Conservation (phyloP, 257 asterid species). For the Mitragyna speciosa region DNA sequence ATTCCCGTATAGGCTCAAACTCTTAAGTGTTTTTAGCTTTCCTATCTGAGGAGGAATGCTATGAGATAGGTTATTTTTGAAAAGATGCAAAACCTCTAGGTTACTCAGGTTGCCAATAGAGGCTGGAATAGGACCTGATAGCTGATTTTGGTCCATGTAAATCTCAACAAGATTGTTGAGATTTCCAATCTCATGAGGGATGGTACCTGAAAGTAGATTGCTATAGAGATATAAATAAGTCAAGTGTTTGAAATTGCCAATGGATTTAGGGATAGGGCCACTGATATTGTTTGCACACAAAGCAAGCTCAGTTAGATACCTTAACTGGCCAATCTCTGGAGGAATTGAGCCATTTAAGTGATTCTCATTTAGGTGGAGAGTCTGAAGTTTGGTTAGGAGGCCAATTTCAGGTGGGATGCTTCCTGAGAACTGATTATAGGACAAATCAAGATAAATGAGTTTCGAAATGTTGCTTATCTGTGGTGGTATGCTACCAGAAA, state of each 20-base stretch:
- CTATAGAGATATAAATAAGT: neutral
- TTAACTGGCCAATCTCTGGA: constrained; percentile 9
- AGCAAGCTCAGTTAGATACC: neutral
- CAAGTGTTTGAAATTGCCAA: neutral
- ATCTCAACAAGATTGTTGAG: neutral
- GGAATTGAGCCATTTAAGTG: constrained; percentile 21
- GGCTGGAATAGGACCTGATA: neutral
- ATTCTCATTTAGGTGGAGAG: neutral
- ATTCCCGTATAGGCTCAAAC: neutral
- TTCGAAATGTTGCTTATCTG: constrained; percentile 18
- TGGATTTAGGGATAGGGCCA: neutral
- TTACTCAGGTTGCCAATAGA: neutral
- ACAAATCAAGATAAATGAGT: constrained; percentile 4
- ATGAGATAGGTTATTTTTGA: neutral
- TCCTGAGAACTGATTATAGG: neutral
- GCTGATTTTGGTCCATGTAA: neutral
- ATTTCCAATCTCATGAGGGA: constrained; percentile 10
- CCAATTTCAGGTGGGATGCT: neutral
- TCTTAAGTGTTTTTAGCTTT: neutral
- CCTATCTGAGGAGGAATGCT: constrained; percentile 13
- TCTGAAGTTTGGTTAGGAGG: neutral
- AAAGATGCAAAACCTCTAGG: neutral
- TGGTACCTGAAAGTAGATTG: constrained; percentile 9
- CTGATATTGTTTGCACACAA: neutral
- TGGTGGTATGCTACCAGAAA: constrained; percentile 19